Evolutionary conservation across 768 basidiomycete genomes (phyloP).

Genomic region (Tephrocybe sp.): DNA sequence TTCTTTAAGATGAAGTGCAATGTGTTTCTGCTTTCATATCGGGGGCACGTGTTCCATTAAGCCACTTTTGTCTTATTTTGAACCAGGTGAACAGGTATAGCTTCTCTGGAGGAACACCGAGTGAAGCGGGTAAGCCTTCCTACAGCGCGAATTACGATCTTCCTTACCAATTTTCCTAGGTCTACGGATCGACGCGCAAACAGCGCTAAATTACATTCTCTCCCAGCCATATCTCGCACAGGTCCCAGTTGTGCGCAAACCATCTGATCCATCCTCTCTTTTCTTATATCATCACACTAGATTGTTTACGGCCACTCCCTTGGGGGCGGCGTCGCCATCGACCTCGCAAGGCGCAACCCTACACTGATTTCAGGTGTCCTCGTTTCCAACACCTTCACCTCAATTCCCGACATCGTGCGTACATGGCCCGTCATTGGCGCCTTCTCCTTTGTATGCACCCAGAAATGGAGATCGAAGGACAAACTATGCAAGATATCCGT

Average conservation of each 20-base stretch:
- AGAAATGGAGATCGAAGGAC: slow-evolving; percentile 76
- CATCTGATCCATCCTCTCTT: background rate
- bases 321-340: slow-evolving; percentile 86
- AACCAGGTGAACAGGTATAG: slow-evolving; percentile 59
- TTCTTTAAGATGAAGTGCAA: slow-evolving; percentile 77
- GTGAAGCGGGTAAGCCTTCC: slow-evolving; percentile 60
- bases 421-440: slow-evolving; percentile 63
- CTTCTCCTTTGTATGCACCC: slow-evolving; percentile 69
- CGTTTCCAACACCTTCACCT: slow-evolving; percentile 88
- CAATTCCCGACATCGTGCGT: slow-evolving; percentile 69
- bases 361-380: slow-evolving; percentile 68
- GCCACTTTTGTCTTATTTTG: background rate
- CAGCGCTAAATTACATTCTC: slow-evolving; percentile 66
- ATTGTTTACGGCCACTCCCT: slow-evolving; percentile 75
- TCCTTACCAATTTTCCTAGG: slow-evolving; percentile 33
- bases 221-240: slow-evolving; percentile 53
- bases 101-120: slow-evolving; percentile 71
- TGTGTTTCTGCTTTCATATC: slow-evolving; percentile 84
- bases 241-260: slow-evolving; percentile 50
- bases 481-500: slow-evolving; percentile 56
- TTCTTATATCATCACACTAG: too few species aligned
- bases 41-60: slow-evolving; percentile 58
- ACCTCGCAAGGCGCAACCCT: slow-evolving; percentile 72
- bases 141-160: background rate
- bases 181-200: slow-evolving; percentile 76